Evolutionary conservation across 345 rosid genomes (phyloP).

Genomic region (Syzygium oleosum): DNA sequence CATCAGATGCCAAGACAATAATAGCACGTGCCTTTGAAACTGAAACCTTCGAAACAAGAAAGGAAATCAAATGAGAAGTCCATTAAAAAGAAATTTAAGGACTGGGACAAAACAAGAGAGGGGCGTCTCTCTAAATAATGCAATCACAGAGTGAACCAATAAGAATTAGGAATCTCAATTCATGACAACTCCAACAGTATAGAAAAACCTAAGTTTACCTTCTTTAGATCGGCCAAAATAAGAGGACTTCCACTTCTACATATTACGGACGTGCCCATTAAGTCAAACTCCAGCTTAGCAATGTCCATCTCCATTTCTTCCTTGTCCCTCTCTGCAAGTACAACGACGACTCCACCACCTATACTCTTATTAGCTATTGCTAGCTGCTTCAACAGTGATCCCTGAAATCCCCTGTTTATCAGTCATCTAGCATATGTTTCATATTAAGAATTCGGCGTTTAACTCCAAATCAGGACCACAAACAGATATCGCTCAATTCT

Average conservation of each 20-base stretch:
- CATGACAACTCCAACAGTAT: not conserved
- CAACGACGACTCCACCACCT: conserved; percentile 87
- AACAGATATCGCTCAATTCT: not conserved
- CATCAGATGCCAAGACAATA: conserved; percentile 81
- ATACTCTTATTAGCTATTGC: conserved; percentile 91
- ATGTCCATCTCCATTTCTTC: conserved; percentile 95
- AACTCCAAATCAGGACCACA: not conserved
- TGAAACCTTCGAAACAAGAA: conserved; percentile 44
- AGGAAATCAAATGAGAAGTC: not conserved
- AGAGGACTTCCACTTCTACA: conserved; percentile 95
- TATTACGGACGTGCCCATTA: conserved; percentile 88
- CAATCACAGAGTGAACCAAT: not conserved
- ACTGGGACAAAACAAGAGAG: not conserved
- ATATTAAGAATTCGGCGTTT: not conserved
- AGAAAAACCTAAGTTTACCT: conserved; percentile 24
- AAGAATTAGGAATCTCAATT: not conserved
- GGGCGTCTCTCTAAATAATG: not conserved
- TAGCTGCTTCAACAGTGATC: conserved; percentile 87
- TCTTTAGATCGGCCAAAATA: conserved; percentile 79
- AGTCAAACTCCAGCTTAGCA: conserved; percentile 77
- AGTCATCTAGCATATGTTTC: not conserved
- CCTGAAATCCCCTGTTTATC: conserved; percentile 30
- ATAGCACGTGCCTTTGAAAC: conserved; percentile 89
- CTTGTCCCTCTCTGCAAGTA: conserved; percentile 86
- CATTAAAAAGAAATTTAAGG: not conserved